Percentiles rank a stretch among this genome's conserved stretches.
Evolutionary conservation across 176 grass and related monocot genomes (phyloP).

Genomic region (Carex myosuroides): DNA sequence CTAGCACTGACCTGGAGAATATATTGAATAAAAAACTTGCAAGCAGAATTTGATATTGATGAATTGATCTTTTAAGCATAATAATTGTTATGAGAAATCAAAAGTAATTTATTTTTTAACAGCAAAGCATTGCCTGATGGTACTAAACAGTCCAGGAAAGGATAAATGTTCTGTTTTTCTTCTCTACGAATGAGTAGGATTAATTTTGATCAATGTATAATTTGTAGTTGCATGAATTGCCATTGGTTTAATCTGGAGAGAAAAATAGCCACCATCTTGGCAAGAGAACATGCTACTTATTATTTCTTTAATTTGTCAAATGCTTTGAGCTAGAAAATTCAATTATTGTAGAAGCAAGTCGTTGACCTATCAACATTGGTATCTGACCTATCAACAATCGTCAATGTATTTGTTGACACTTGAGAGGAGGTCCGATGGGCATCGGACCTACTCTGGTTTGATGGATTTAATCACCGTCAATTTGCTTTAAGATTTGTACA

Average conservation of each 20-base stretch:
- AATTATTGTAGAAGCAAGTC: not conserved
- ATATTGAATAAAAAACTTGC: constrained; percentile 35
- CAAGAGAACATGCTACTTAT: not conserved
- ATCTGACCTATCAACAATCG: not conserved
- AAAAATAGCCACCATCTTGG: not conserved
- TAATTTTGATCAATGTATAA: not conserved
- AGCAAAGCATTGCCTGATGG: not conserved
- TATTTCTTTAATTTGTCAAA: not conserved
- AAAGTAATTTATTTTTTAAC: not conserved
- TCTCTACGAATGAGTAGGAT: not conserved
- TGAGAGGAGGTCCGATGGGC: too few relatives aligned
- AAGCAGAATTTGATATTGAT: constrained; percentile 60
- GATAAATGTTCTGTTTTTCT: not conserved
- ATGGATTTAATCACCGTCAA: too few relatives aligned
- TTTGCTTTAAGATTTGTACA: too few relatives aligned
- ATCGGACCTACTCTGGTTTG: too few relatives aligned
- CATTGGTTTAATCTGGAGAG: not conserved
- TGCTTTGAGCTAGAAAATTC: not conserved
- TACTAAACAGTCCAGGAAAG: not conserved
- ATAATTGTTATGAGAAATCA: not conserved
- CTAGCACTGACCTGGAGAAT: constrained; percentile 31
- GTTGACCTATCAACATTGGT: not conserved
- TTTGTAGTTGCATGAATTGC: not conserved
- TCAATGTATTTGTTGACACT: not conserved
- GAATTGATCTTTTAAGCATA: not conserved